These are phyloP conservation scores for Boletus rufocinnamomeus DNA, from an alignment of 768 basidiomycete species.

Conservation along the genomic window DNA sequence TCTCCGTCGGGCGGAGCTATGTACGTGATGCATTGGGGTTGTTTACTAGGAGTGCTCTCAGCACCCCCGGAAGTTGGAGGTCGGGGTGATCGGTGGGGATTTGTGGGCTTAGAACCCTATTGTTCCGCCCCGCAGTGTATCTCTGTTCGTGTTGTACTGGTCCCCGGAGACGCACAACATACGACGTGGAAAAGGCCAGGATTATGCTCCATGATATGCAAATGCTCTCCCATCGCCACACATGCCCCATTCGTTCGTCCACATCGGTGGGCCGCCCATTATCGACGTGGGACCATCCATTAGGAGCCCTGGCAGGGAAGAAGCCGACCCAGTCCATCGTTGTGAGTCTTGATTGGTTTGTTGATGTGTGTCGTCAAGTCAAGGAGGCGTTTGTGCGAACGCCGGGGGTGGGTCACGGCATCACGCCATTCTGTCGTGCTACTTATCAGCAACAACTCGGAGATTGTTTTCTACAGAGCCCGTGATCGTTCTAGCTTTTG, in stretches of 20 bases:
- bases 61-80: neutral
- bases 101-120: neutral
- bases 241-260: neutral
- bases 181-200: neutral
- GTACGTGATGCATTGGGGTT: neutral
- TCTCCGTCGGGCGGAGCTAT: neutral
- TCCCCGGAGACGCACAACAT: neutral
- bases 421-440: neutral
- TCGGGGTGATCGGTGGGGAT: neutral
- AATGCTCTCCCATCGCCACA: neutral
- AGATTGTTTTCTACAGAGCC: neutral
- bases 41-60: neutral
- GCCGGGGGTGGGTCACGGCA: neutral
- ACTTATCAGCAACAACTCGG: neutral
- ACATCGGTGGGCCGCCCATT: neutral
- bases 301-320: neutral
- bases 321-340: neutral
- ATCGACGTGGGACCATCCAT: neutral
- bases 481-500: no score
- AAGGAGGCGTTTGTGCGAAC: slow-evolving; percentile 13
- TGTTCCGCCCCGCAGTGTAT: neutral
- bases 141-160: neutral
- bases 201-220: neutral
- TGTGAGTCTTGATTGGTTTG: neutral
- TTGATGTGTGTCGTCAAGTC: neutral